Base-by-base conservation (phyloP, 2,329 filamentous ascomycete genomes). In the Aspergillus pseudonomiae region DNA sequence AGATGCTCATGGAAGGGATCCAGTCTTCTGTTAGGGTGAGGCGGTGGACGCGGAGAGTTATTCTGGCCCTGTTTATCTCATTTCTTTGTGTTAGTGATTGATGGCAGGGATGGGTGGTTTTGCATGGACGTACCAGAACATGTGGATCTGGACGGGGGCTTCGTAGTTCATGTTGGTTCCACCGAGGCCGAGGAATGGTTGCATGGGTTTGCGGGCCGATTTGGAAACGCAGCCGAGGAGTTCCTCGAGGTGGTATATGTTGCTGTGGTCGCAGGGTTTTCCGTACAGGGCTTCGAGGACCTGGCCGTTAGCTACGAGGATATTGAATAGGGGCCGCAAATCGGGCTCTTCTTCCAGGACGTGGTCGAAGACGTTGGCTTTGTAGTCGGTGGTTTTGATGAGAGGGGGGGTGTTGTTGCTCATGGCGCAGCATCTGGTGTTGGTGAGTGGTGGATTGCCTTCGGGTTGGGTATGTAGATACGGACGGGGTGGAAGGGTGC, bases 1-100 rank as follows among this genome's bases (percentile, higher is more conserved):
- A 55, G 52, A 55, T 55, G 21, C 52, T 55, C 52, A 55, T 55
- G 11, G 52, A 55, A 12, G 52, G 30, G 32, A 55, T 55, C 52
- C 52, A 55, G 52, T 55, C 52, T 55, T 36, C n/a, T 9, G 52
- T 55, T 26, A 39, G 30, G n/a, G 52, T 16, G 19, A 55, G 52
- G 32, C 34, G 30, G n/a, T 26, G 52, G n/a, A 39, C n/a, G 21
- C 52, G 52, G 52, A 55, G 52, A 32, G 52, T 55, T 14, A 55
- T 55, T 36, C 52, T n/a, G 12, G 52, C 52, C 52, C 52, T 55
- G n/a, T 55, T 16, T 4, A 16, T 24, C 4, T 6, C 34, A 14
- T 26, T 26, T 14, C 14, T 55, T 26, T 21, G 16, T 26, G 36
- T n/a, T 30, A 11, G 21, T 54, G 32, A 19, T 28, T 28, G 30